Evolutionary conservation across 805 yeast genomes (phyloP).

Genomic region (Lachancea waltii): DNA sequence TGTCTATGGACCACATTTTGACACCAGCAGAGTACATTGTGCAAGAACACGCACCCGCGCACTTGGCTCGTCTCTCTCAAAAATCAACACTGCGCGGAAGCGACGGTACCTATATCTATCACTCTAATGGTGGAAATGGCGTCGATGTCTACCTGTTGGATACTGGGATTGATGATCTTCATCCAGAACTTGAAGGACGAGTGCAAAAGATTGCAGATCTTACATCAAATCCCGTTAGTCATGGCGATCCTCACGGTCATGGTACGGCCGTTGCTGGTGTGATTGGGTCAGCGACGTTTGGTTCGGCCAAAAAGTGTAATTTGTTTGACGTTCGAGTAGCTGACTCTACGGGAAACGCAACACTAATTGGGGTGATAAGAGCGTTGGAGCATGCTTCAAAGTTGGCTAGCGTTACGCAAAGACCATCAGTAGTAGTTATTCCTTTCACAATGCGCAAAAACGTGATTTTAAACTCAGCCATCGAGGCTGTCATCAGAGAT

Average conservation of each 20-base stretch:
- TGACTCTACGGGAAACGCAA: conserved; percentile 61
- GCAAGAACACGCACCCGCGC: conserved; percentile 54
- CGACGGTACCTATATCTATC: conserved; percentile 17
- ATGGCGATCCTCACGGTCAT: conserved; percentile 73
- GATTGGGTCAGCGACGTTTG: conserved; percentile 70
- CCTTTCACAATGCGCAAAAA: conserved; percentile 37
- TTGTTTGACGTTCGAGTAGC: conserved; percentile 71
- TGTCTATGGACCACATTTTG: conserved; percentile 34
- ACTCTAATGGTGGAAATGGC: conserved; percentile 45
- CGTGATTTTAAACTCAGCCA: conserved; percentile 61
- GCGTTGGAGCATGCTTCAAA: conserved; percentile 64
- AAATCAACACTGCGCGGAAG: conserved; percentile 32
- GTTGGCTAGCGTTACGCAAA: conserved; percentile 37
- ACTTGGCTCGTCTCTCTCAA: conserved; percentile 58
- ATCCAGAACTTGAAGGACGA: conserved; percentile 59
- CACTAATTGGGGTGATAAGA: conserved; percentile 54
- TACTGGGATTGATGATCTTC: conserved; percentile 64
- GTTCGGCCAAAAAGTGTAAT: conserved; percentile 67
- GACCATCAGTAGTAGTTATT: conserved; percentile 63
- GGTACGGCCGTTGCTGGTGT: conserved; percentile 94
- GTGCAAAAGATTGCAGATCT: conserved; percentile 55
- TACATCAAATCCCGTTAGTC: conserved; percentile 42
- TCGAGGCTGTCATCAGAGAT: conserved; percentile 57
- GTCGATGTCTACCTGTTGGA: conserved; percentile 76
- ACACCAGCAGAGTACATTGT: conserved; percentile 28